phyloP scores from a whole-genome alignment of 768 basidiomycete genomes.

The Candolleomyces aberdarensis region DNA sequence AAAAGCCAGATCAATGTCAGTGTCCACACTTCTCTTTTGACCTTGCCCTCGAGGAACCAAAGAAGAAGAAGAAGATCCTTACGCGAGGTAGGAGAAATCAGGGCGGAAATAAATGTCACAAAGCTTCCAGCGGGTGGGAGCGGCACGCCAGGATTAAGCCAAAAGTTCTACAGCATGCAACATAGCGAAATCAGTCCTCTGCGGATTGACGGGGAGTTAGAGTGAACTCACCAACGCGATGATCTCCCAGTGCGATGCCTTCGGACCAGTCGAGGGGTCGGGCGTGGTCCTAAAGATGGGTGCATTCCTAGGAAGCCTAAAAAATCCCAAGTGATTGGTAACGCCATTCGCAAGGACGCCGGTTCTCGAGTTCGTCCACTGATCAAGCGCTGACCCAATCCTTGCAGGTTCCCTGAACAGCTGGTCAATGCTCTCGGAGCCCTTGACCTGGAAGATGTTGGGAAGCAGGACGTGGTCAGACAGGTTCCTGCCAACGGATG shows the following conservation, averaged over 20 bases:
- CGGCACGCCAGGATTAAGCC: constrained; percentile 24
- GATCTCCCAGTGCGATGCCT: constrained; percentile 29
- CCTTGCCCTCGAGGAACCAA: too few species aligned
- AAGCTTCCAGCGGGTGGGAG: constrained; percentile 28
- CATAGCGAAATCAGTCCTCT: not conserved
- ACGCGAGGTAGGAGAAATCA: constrained; percentile 36
- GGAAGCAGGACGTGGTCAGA: constrained; percentile 34
- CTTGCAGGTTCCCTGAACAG: constrained; percentile 18
- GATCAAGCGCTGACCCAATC: constrained; percentile 12
- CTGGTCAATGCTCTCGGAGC: constrained; percentile 20
- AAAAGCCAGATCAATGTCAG: not conserved
- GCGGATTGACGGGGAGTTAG: not conserved
- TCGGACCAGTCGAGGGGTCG: constrained; percentile 30
- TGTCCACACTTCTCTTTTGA: not conserved
- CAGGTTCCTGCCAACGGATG: constrained; percentile 46
- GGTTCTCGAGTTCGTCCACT: constrained; percentile 25
- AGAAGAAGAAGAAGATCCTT: constrained; percentile 7
- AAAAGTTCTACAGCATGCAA: constrained; percentile 9
- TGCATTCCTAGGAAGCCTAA: constrained; percentile 25
- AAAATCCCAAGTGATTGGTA: constrained; percentile 26
- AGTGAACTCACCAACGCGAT: constrained; percentile 23
- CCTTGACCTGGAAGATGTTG: constrained; percentile 24
- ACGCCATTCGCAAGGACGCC: constrained; percentile 27
- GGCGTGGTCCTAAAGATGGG: constrained; percentile 18
- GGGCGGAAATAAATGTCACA: constrained; percentile 21